phyloP scores from a whole-genome alignment of 2,329 filamentous ascomycete species.

The Aspergillus pseudonomiae region DNA sequence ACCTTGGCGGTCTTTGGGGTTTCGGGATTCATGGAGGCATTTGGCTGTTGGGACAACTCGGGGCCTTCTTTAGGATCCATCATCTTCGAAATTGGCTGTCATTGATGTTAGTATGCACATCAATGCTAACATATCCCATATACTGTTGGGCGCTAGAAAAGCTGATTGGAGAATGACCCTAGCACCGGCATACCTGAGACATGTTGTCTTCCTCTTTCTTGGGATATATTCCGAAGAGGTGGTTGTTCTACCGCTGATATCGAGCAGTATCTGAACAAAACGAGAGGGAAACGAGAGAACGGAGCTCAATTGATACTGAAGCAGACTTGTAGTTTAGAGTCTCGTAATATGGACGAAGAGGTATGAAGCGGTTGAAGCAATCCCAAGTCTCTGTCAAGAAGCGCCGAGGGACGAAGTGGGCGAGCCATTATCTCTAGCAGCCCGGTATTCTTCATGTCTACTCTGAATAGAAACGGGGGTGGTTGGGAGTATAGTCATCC shows the following conservation, averaged over 20 bases:
- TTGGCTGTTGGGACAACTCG: background rate
- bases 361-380: background rate
- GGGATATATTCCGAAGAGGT: background rate
- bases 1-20: background rate
- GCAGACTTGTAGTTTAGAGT: background rate
- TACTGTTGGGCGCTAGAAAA: background rate
- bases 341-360: background rate
- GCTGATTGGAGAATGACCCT: background rate
- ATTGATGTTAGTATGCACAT: background rate
- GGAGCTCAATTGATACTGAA: background rate
- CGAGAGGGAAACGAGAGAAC: background rate
- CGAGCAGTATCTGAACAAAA: background rate
- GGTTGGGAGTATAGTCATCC: slow-evolving; percentile 20
- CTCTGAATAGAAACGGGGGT: slow-evolving; percentile 15
- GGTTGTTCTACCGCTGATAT: background rate
- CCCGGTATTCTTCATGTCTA: slow-evolving; percentile 10
- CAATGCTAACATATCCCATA: background rate
- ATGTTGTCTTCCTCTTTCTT: background rate
- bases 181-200: background rate
- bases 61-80: background rate
- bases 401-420: background rate
- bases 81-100: background rate
- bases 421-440: slow-evolving; percentile 4
- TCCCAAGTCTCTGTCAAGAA: background rate
- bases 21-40: background rate